Conservation (phyloP, 371 early-diverging fungal species). For the Mucor velutinosus region DNA sequence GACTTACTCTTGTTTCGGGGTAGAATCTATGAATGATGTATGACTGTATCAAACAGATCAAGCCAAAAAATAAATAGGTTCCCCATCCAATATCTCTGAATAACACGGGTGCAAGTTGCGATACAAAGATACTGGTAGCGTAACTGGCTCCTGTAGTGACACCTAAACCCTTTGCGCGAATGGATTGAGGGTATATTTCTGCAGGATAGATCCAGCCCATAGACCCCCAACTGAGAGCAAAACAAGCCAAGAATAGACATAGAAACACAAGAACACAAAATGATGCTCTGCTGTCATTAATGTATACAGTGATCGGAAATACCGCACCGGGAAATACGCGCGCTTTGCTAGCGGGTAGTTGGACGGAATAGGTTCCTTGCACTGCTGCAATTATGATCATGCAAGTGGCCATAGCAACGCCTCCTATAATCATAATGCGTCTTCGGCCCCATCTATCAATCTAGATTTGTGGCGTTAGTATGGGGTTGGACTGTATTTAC, state of each 20-base stretch:
- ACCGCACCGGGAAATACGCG: background rate
- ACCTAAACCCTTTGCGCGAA: slow-evolving; percentile 80
- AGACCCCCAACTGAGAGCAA: slow-evolving; percentile 89
- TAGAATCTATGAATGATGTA: slow-evolving; percentile 63
- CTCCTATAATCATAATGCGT: slow-evolving; percentile 54
- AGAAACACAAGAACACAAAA: slow-evolving; percentile 59
- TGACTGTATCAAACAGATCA: slow-evolving; percentile 58
- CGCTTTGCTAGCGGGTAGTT: background rate
- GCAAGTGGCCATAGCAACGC: slow-evolving; percentile 39
- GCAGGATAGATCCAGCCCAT: slow-evolving; percentile 90
- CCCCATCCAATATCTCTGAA: slow-evolving; percentile 58
- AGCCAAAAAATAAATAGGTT: slow-evolving; percentile 65
- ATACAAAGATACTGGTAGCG: slow-evolving; percentile 69
- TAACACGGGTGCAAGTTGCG: slow-evolving; percentile 59
- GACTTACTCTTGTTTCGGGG: slow-evolving; percentile 69
- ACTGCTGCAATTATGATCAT: slow-evolving; percentile 45
- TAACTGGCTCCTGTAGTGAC: slow-evolving; percentile 89
- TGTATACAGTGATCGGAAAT: slow-evolving; percentile 47
- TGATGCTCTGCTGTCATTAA: slow-evolving; percentile 26
- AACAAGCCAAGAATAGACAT: slow-evolving; percentile 67
- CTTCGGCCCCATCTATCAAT: slow-evolving; percentile 68
- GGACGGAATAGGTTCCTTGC: slow-evolving; percentile 38
- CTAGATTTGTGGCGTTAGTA: slow-evolving; percentile 23
- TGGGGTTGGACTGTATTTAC: background rate
- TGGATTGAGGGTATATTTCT: slow-evolving; percentile 50